Base-by-base conservation (phyloP, 805 yeast species). In the Candida maltosa region DNA sequence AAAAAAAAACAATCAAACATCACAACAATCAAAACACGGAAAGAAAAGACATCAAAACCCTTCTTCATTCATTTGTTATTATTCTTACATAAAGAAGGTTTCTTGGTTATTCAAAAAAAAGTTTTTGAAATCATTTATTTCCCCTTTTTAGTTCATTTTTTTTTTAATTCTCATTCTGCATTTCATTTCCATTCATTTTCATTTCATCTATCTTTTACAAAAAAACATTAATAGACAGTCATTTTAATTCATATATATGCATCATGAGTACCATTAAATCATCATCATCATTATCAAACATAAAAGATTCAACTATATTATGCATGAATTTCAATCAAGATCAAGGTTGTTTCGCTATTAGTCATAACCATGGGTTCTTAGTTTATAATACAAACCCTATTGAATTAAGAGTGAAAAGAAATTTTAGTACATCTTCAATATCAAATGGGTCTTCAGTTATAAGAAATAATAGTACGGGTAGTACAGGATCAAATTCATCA, bases 341-440 rank as follows among this genome's bases (percentile, higher is more conserved):
- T 61, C 84, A 80, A 49, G 82, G 87, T 24, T 91, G 97, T 56
- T 88, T 91, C 62, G 86, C 95, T 14, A 69, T 86, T 17, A 85
- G 93, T 34, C 82, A 78, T 42, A 88, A 85, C 40, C 59, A 67
- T 29, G 97, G 97, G 12, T 88, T 91, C 56, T 64, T 79, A 35
- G 95, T 91, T 9, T 91, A 78, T 67, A 85, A 83, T 52, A 75
- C 95, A 3, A 89, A 87, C 52, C 97, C 98, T 4, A 70, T 89
- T 65, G 93, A 83, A 40, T 59, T 78, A 40, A 66, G 88, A 42
- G 89, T 83, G 37, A 70, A 75, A 47, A 65, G 89, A 39, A 71
- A 65, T 16, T 75, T 78, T 46, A 41, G 17, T 15, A 14, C 19
- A 6, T 20, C 8, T 9, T 15, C 8, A 22, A 21, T 17, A 4